A percentile compares a stretch with the other conserved stretches of the same genome.
Evolutionary conservation across 2,329 filamentous ascomycete genomes (phyloP).

Genomic region (Coniochaeta hoffmannii): DNA sequence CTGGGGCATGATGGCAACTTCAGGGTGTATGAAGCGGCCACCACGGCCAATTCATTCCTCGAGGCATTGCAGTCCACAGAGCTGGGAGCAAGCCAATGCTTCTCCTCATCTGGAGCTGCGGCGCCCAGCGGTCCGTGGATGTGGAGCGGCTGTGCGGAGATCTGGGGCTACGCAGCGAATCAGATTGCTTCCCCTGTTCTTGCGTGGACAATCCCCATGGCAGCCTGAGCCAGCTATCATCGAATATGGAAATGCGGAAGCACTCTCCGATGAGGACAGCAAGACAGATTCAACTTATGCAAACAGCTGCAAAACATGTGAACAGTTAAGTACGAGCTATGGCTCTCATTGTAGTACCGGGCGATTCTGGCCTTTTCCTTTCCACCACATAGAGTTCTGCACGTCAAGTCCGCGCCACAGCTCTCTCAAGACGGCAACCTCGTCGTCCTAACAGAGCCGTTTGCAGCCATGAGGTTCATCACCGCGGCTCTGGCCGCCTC

Average conservation of each 20-base stretch:
- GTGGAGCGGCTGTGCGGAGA: background rate
- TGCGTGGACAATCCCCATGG: background rate
- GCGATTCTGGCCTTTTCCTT: background rate
- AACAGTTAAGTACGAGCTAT: constrained; percentile 1
- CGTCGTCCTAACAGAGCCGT: background rate
- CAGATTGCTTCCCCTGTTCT: background rate
- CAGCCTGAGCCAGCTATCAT: constrained; percentile 5
- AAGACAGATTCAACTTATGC: constrained; percentile 3
- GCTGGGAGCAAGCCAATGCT: background rate
- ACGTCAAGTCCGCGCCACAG: background rate
- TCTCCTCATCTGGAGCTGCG: background rate
- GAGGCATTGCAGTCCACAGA: too few species aligned
- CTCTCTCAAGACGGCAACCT: background rate
- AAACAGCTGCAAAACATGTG: background rate
- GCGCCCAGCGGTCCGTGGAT: background rate
- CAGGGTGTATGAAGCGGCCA: too few species aligned
- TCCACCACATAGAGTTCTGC: background rate
- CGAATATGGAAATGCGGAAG: constrained; percentile 19
- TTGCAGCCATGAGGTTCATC: constrained; percentile 13
- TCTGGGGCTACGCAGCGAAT: background rate
- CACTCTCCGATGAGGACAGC: constrained; percentile 10
- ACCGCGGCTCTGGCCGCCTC: constrained; percentile 14
- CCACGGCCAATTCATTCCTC: too few species aligned
- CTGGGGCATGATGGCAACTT: too few species aligned
- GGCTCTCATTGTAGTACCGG: background rate